A percentile compares a stretch with the other conserved stretches of the same genome.
Conservation (phyloP, 768 basidiomycete genomes). For the Rubroboletus pulcherrimus region DNA sequence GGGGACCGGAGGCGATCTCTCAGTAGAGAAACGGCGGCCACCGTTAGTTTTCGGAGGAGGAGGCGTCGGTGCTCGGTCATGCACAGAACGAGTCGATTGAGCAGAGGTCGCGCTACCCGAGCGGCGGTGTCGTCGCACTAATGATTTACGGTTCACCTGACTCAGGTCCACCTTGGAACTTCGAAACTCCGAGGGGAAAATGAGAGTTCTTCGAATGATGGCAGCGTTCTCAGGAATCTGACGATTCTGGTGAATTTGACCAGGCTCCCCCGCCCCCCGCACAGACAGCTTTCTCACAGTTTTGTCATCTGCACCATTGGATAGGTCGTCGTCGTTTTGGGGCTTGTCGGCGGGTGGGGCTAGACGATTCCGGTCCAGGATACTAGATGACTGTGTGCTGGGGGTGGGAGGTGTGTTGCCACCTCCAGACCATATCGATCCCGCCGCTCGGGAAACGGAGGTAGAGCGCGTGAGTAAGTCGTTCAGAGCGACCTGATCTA, state of each 20-base stretch:
- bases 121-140: slow-evolving; percentile 48
- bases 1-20: slow-evolving; percentile 67
- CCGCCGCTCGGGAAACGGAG: slow-evolving; percentile 55
- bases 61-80: slow-evolving; percentile 83
- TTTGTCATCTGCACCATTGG: slow-evolving; percentile 25
- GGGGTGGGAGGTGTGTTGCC: slow-evolving; percentile 23
- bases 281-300: slow-evolving; percentile 28
- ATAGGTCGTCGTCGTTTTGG: slow-evolving; percentile 29
- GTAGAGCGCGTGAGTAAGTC: slow-evolving; percentile 70
- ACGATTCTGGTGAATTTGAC: slow-evolving; percentile 30
- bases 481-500: slow-evolving; percentile 68
- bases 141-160: slow-evolving; percentile 52
- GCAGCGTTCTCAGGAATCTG: slow-evolving; percentile 39
- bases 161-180: slow-evolving; percentile 55
- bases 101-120: slow-evolving; percentile 58
- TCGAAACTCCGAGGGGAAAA: slow-evolving; percentile 67
- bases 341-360: slow-evolving; percentile 24
- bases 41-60: slow-evolving; percentile 63
- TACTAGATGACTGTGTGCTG: slow-evolving; percentile 11
- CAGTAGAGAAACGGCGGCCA: slow-evolving; percentile 60
- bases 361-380: slow-evolving; percentile 13
- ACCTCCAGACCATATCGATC: slow-evolving; percentile 36
- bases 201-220: slow-evolving; percentile 74
- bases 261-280: slow-evolving; percentile 22
- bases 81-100: slow-evolving; percentile 66